These are phyloP conservation scores for Pouteria glomerata DNA, from an alignment of 148 eudicot genomes.

Conservation along the genomic window DNA sequence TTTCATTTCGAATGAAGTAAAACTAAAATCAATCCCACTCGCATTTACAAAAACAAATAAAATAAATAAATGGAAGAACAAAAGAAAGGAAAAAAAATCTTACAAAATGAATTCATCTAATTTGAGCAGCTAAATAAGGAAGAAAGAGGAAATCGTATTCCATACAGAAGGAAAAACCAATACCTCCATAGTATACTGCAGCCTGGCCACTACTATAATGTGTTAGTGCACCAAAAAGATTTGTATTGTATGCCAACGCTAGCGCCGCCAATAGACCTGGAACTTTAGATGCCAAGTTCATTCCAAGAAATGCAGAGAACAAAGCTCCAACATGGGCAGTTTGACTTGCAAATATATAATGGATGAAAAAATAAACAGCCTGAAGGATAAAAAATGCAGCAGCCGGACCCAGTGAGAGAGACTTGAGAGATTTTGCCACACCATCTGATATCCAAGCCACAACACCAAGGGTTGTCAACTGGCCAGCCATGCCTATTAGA, in stretches of 20 bases:
- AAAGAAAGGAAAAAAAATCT: background rate
- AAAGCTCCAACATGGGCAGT: slow-evolving; percentile 97
- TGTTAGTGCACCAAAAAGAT: slow-evolving; percentile 79
- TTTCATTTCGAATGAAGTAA: background rate
- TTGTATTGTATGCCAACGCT: slow-evolving; percentile 83
- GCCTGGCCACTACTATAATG: slow-evolving; percentile 98
- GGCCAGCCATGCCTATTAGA: slow-evolving; percentile 89
- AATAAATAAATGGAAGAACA: too few relatives aligned
- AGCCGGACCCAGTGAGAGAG: slow-evolving; percentile 78
- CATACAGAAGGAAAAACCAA: background rate
- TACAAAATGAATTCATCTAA: background rate
- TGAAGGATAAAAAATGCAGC: slow-evolving; percentile 85
- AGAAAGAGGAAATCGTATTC: background rate
- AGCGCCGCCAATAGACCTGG: slow-evolving; percentile 79
- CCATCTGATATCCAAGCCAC: slow-evolving; percentile 80
- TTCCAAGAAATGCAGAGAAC: slow-evolving; percentile 86
- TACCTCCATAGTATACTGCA: slow-evolving; percentile 95
- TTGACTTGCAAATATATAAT: slow-evolving; percentile 93
- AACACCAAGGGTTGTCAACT: slow-evolving; percentile 75
- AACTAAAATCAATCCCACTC: too few relatives aligned
- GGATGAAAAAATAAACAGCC: slow-evolving; percentile 79
- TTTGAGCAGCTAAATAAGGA: background rate
- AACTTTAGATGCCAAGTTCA: slow-evolving; percentile 84
- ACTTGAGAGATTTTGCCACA: slow-evolving; percentile 55
- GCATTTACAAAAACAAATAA: too few relatives aligned